Percentiles rank a stretch among this genome's conserved stretches.
phyloP scores from a whole-genome alignment of 768 basidiomycete species.

The Agrocybe pediades region DNA sequence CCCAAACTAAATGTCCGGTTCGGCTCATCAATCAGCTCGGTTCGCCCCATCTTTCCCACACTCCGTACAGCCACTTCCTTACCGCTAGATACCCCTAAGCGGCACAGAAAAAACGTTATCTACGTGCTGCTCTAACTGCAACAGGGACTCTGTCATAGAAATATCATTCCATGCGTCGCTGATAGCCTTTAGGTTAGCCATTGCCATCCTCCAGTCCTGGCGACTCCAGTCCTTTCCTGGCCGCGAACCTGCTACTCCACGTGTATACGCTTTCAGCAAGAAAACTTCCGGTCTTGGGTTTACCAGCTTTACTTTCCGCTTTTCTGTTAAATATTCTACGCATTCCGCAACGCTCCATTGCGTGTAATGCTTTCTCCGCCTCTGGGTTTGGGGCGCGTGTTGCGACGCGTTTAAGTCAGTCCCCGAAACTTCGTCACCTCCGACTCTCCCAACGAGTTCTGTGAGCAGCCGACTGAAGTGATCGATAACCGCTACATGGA shows the following conservation, averaged over 20 bases:
- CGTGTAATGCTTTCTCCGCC: conserved; percentile 42
- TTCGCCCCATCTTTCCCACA: neutral
- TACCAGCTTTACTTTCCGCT: conserved; percentile 12
- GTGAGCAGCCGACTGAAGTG: conserved; percentile 66
- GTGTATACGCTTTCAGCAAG: conserved; percentile 37
- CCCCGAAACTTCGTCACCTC: conserved; percentile 45
- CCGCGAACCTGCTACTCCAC: conserved; percentile 47
- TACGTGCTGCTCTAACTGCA: conserved; percentile 49
- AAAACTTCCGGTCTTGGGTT: conserved; percentile 56
- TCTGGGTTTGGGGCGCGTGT: conserved; percentile 49
- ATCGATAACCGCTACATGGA: conserved; percentile 70
- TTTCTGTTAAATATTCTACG: conserved; percentile 50
- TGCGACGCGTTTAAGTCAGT: conserved; percentile 44
- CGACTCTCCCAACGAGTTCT: conserved; percentile 57
- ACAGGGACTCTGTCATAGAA: conserved; percentile 51
- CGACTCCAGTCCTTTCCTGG: conserved; percentile 77
- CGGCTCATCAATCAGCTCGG: neutral
- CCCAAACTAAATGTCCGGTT: neutral
- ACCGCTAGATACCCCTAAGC: conserved; percentile 5
- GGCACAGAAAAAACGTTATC: conserved; percentile 44
- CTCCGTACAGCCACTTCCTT: neutral
- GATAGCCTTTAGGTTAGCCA: conserved; percentile 47
- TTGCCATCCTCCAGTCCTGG: conserved; percentile 62
- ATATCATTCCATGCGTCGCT: conserved; percentile 55
- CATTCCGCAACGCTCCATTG: conserved; percentile 60